phyloP scores from a whole-genome alignment of 78 protist genomes.

The Dictyostelium capitatum region DNA sequence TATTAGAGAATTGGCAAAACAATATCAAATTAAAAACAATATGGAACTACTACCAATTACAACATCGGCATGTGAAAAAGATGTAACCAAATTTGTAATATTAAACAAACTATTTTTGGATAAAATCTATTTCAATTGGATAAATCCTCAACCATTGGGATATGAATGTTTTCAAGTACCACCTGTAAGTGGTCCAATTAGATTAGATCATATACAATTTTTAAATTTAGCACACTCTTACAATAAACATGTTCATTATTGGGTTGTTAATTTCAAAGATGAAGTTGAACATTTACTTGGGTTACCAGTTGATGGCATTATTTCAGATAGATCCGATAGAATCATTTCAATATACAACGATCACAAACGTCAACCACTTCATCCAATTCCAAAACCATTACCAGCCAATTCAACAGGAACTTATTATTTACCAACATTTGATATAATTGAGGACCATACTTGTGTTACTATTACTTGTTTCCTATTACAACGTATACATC shows the following conservation, averaged over 20 bases:
- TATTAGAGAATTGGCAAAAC: conserved; percentile 8
- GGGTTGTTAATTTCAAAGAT: conserved; percentile 36
- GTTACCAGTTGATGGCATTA: conserved; percentile 28
- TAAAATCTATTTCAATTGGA: neutral
- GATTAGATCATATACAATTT: conserved; percentile 2
- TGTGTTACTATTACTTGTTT: conserved; percentile 41
- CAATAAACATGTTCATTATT: conserved; percentile 48
- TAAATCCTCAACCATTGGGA: neutral
- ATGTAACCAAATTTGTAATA: conserved; percentile 23
- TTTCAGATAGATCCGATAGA: conserved; percentile 47
- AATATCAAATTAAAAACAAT: neutral
- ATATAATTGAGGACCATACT: conserved; percentile 48
- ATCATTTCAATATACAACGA: neutral
- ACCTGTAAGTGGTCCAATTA: conserved; percentile 30
- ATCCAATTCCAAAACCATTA: conserved; percentile 38
- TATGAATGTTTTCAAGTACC: conserved; percentile 51
- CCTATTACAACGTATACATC: conserved; percentile 30
- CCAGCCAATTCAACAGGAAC: conserved; percentile 54
- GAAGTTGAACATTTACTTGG: conserved; percentile 5
- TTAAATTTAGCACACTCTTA: conserved; percentile 23
- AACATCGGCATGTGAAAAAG: conserved; percentile 59
- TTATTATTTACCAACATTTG: conserved; percentile 32
- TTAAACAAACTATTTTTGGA: conserved; percentile 27
- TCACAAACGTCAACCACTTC: neutral
- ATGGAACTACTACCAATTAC: conserved; percentile 19